Percentiles rank a stretch among this genome's conserved stretches.
Evolutionary conservation across 805 yeast species (phyloP).

Genomic region (Cyberlindnera galapagoensis): DNA sequence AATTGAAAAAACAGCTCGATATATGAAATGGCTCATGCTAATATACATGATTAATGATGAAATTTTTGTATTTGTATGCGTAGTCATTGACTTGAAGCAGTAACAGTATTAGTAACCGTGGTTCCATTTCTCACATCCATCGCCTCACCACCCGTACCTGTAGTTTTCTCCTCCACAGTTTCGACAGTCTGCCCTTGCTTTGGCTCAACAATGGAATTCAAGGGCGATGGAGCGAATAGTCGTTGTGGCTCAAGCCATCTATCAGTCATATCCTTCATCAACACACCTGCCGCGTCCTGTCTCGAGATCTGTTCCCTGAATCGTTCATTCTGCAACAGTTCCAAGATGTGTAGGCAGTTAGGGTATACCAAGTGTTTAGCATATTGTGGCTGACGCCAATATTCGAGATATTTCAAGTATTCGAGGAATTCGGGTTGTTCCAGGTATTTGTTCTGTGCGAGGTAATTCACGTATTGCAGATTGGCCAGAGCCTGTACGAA

Average conservation of each 20-base stretch:
- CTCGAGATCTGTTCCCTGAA: conserved; percentile 51
- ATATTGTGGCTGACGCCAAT: conserved; percentile 75
- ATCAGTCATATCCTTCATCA: conserved; percentile 72
- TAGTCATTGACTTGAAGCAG: too few species aligned
- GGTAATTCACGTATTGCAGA: conserved; percentile 76
- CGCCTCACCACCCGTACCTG: not conserved
- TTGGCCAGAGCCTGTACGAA: conserved; percentile 91
- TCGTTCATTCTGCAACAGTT: conserved; percentile 36
- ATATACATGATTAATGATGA: not conserved
- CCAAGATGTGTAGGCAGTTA: conserved; percentile 75
- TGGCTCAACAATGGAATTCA: conserved; percentile 4
- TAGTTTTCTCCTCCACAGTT: not conserved
- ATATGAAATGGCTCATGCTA: conserved; percentile 2
- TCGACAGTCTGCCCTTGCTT: not conserved
- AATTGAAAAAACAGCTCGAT: conserved; percentile 16
- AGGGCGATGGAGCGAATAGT: conserved; percentile 23
- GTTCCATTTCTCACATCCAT: not conserved
- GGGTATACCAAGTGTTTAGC: conserved; percentile 74
- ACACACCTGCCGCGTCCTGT: conserved; percentile 48
- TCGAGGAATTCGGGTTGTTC: conserved; percentile 66
- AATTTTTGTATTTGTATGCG: conserved; percentile 3
- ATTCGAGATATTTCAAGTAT: conserved; percentile 74
- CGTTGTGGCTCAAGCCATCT: conserved; percentile 42
- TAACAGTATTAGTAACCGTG: not conserved
- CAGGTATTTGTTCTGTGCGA: conserved; percentile 78